Base-by-base conservation (phyloP, 83 land plant genomes). In the Isoetes engelmannii region DNA sequence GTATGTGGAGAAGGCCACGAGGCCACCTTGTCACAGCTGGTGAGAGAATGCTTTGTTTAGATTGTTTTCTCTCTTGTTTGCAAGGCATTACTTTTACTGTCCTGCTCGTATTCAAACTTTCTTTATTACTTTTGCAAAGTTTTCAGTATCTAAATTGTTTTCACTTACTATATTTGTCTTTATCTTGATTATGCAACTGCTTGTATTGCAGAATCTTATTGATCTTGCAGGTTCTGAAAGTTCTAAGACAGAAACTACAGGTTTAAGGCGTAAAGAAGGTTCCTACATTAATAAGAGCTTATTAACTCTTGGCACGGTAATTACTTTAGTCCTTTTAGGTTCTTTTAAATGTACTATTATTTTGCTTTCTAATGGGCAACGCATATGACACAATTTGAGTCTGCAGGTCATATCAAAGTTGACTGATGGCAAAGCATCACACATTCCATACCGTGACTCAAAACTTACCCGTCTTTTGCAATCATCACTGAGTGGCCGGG, bases 401-500 rank as follows among this genome's bases (percentile, higher is more conserved):
- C 15, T 45, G 68, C 49, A 65, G 68, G 68, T 65, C 18, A 65
- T 65, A 4, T 65, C 68, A 4, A 65, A 65, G 45, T 45, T 65
- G 18, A 65, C 68, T n/a, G 68, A 65, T 65, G 68, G 45, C 7
- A 65, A 65, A 47, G 68, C 68, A 4, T 47, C 68, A 4, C 68
- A 65, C 48, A 47, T 65, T 4, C 68, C 68, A 65, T 65, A 65
- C 50, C 46, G 68, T 48, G 68, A 65, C 20, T 65, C 68, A 5
- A 65, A 65, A 47, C 21, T 65, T 19, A 65, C 68, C 4, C 46
- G 68, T 19, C 48, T 65, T 7, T 45, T 65, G 68, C 68, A 65
- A 37, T 65, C 68, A 7, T 65, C 13, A n/a, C 71, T 92, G 50
- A 90, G 96, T 80, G 98, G 98, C 54, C 95, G 85, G 75, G 98